Base-by-base conservation (phyloP, 768 basidiomycete species). In the Boletus reticulatus region DNA sequence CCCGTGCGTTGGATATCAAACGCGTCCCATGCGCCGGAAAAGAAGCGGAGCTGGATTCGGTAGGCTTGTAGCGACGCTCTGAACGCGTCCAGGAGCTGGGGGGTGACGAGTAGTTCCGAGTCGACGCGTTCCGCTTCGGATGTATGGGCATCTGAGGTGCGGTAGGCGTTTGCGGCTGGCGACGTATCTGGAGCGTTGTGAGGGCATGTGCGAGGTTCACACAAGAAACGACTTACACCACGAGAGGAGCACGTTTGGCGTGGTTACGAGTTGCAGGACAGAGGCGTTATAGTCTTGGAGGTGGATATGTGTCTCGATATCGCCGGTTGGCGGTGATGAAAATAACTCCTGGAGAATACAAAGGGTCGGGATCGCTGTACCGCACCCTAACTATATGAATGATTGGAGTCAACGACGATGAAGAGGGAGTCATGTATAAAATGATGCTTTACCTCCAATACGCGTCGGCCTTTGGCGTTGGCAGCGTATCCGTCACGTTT, bases 251-350 rank as follows among this genome's bases (percentile, higher is more conserved):
- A 93, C 64, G 63, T 94, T 94, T 4, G 91, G 89, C 17, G 89
- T 72, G 0, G 91, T 91, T 19, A 90, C 84, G 7, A 94, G 81
- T 48, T 87, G 82, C 8, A 95, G 73, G 10, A 93, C 92, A 8
- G 87, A 84, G 0, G 76, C 72, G 68, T 98, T 98, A 74, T 94
- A 98, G 69, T 98, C 95, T 78, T 98, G 95, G 2, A 97, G 73
- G 65, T 93, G 88, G 9, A 97, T 63, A 29, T 80, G 73, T 0
- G 84, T 85, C 38, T 77, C 69, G 31, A 55, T 31, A 17, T 60
- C 48, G 7, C 32, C 13, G 9, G 58, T 50, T 13, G 50, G 57
- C 6, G 58, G 59, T 4, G 62, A 69, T 37, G 72, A 78, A 51
- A 92, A 83, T 6, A 94, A 63, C 43, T 80, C 71, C 7, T 79